Conservation (phyloP, 108 stramenopile species). For the Fistulifera pelliculosa region DNA sequence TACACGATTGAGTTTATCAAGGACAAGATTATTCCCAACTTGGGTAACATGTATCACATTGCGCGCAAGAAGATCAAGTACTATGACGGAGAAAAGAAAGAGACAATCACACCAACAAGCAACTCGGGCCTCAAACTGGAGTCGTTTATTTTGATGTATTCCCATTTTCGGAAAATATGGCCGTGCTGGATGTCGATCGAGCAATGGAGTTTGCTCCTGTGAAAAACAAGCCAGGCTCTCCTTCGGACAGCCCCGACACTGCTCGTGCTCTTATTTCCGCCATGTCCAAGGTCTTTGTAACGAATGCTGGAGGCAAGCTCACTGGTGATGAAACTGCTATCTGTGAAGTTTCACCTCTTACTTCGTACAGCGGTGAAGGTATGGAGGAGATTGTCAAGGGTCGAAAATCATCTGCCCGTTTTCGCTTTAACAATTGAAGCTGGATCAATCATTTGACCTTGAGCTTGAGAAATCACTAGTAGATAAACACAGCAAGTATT, state of each 20-base stretch:
- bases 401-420: conserved; percentile 58
- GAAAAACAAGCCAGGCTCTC: conserved; percentile 83
- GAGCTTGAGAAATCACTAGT: not conserved
- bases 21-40: conserved; percentile 61
- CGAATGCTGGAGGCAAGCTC: conserved; percentile 51
- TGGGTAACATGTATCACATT: conserved; percentile 87
- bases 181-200: conserved; percentile 83
- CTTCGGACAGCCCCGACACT: conserved; percentile 76
- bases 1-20: conserved; percentile 87
- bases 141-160: conserved; percentile 99
- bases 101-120: conserved; percentile 44
- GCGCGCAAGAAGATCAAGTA: conserved; percentile 95
- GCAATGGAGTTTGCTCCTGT: conserved; percentile 96
- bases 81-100: conserved; percentile 51
- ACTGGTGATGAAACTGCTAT: conserved; percentile 23
- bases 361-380: conserved; percentile 75
- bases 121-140: conserved; percentile 98
- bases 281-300: conserved; percentile 61
- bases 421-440: conserved; percentile 25
- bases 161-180: conserved; percentile 77
- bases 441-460: not conserved
- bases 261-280: conserved; percentile 55
- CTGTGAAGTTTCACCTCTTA: conserved; percentile 71
- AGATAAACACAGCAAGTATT: not conserved
- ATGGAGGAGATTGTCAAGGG: conserved; percentile 40